Evolutionary conservation across 2,329 filamentous ascomycete species (phyloP).

Genomic region (Botrytis sinoallii): DNA sequence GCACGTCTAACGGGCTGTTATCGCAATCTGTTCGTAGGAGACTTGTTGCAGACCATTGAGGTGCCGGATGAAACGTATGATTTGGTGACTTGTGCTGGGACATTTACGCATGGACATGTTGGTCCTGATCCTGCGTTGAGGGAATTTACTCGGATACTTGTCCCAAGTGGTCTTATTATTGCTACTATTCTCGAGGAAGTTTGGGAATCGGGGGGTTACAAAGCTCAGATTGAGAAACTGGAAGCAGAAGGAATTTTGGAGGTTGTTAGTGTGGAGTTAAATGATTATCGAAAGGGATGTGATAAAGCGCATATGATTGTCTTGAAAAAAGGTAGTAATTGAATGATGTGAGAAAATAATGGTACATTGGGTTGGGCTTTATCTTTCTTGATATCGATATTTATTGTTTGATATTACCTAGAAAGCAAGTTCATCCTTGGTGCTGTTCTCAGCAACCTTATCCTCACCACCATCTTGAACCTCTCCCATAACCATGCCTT

Average conservation of each 20-base stretch:
- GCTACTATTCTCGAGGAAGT: not conserved
- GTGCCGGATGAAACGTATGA: not conserved
- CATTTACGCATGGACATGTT: not conserved
- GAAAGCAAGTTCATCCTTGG: not conserved
- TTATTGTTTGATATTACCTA: not conserved
- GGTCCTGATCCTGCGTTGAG: not conserved
- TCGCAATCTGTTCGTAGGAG: not conserved
- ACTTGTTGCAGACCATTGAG: not conserved
- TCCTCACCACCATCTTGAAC: not conserved
- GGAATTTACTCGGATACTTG: not conserved
- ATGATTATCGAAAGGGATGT: not conserved
- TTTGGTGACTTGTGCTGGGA: not conserved
- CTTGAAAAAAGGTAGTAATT: not conserved
- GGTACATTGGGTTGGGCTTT: not conserved
- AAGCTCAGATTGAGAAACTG: not conserved
- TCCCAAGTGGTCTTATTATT: not conserved
- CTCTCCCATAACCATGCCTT: slow-evolving; percentile 20
- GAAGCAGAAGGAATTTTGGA: not conserved
- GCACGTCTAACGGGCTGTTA: not conserved
- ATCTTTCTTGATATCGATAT: not conserved
- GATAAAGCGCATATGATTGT: not conserved
- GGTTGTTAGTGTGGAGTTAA: not conserved
- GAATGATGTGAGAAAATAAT: not conserved
- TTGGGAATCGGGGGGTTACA: not conserved
- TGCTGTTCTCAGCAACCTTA: not conserved